Conservation (phyloP, 805 yeast genomes). For the Lachancea sp. region DNA sequence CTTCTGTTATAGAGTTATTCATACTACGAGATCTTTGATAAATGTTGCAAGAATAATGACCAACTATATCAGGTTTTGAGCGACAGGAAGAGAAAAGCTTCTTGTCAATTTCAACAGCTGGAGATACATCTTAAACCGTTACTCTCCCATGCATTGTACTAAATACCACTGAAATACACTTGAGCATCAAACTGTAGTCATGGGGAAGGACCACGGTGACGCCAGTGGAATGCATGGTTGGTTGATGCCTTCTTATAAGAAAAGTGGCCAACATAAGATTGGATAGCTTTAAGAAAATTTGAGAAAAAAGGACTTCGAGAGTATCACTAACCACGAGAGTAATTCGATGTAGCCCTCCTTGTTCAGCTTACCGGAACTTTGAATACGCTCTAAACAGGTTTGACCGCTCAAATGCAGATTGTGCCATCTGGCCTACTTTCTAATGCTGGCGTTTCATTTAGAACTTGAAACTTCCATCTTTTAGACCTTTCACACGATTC, state of each 20-base stretch:
- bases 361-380: too few relatives aligned
- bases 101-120: slow-evolving; percentile 32
- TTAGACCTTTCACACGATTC: too few relatives aligned
- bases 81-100: slow-evolving; percentile 30
- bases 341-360: too few relatives aligned
- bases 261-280: neutral
- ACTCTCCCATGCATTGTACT: slow-evolving; percentile 24
- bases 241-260: neutral
- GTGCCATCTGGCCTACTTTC: too few relatives aligned
- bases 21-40: neutral
- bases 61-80: slow-evolving; percentile 31
- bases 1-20: too few relatives aligned
- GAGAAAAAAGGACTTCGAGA: neutral
- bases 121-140: slow-evolving; percentile 33
- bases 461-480: too few relatives aligned
- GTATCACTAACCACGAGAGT: too few relatives aligned
- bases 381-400: too few relatives aligned
- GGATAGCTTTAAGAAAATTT: neutral
- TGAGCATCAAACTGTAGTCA: slow-evolving; percentile 26
- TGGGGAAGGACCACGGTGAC: slow-evolving; percentile 22
- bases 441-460: too few relatives aligned
- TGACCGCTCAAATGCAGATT: too few relatives aligned
- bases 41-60: slow-evolving; percentile 33
- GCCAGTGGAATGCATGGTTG: slow-evolving; percentile 30
- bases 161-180: slow-evolving; percentile 7